Conservation (phyloP, 306 rosid genomes). For the Cucumis melo region DNA sequence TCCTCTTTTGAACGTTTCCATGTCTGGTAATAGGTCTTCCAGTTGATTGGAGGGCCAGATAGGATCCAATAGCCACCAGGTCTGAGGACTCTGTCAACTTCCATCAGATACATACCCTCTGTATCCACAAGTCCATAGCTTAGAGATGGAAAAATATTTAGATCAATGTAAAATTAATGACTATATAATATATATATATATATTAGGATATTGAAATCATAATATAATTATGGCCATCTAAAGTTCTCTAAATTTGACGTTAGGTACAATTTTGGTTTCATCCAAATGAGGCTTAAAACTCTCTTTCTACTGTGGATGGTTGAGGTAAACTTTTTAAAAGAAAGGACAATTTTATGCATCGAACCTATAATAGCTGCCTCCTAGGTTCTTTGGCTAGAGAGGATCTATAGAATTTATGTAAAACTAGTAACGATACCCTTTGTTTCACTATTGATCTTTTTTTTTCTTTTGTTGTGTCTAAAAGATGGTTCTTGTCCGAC, state of each 20-base stretch:
- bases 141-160: not conserved
- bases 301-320: not conserved
- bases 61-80: constrained; percentile 97
- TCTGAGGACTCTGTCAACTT: constrained; percentile 93
- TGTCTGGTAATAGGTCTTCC: constrained; percentile 82
- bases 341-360: not conserved
- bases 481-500: not conserved
- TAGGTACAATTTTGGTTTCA: not conserved
- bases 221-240: not conserved
- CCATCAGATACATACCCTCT: constrained; percentile 85
- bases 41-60: constrained; percentile 97
- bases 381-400: not conserved
- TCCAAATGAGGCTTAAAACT: not conserved
- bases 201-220: not conserved
- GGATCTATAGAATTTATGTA: not conserved
- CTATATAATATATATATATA: not conserved
- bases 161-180: not conserved
- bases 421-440: not conserved
- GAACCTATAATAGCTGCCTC: not conserved
- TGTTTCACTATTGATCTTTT: not conserved
- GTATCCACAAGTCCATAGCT: constrained; percentile 17
- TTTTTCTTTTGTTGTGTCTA: not conserved
- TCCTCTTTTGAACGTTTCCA: constrained; percentile 89
- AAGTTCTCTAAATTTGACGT: not conserved
- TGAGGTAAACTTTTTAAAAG: not conserved